phyloP scores from a whole-genome alignment of 73 alveolate genomes.

The Paramecium sexaurelia region DNA sequence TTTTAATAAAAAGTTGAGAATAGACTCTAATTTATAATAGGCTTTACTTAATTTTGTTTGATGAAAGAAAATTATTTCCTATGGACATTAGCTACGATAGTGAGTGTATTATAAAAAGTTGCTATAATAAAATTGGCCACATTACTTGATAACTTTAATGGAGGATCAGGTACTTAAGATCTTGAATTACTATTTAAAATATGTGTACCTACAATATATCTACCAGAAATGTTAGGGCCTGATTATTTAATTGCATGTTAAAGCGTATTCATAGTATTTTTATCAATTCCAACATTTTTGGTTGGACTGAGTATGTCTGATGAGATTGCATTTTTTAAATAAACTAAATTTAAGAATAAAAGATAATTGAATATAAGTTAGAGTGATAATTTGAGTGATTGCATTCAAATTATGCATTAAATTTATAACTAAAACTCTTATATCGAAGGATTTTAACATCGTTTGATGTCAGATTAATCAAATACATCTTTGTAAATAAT shows the following conservation, averaged over 20 bases:
- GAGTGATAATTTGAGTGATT: conserved; percentile 15
- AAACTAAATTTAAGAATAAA: not conserved
- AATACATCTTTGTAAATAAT: not conserved
- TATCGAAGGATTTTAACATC: conserved; percentile 38
- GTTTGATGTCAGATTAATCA: not conserved
- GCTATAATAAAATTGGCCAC: not conserved
- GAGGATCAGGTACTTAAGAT: not conserved
- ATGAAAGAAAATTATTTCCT: not conserved
- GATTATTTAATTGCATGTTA: conserved; percentile 27
- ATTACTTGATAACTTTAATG: not conserved
- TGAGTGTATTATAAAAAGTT: not conserved
- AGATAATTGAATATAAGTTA: not conserved
- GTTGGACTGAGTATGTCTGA: conserved; percentile 1
- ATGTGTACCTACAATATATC: not conserved
- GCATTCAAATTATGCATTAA: conserved; percentile 10
- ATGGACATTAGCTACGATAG: conserved; percentile 10
- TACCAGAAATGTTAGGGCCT: not conserved
- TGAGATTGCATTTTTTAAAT: not conserved
- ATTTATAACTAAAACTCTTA: conserved; percentile 4
- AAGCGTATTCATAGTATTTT: not conserved
- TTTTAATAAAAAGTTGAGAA: not conserved
- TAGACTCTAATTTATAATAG: conserved; percentile 10
- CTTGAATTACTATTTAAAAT: not conserved
- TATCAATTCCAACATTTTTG: not conserved
- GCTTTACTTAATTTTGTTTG: not conserved